Conservation (phyloP, 495 filamentous ascomycete species). For the Podospora pseudocomata region DNA sequence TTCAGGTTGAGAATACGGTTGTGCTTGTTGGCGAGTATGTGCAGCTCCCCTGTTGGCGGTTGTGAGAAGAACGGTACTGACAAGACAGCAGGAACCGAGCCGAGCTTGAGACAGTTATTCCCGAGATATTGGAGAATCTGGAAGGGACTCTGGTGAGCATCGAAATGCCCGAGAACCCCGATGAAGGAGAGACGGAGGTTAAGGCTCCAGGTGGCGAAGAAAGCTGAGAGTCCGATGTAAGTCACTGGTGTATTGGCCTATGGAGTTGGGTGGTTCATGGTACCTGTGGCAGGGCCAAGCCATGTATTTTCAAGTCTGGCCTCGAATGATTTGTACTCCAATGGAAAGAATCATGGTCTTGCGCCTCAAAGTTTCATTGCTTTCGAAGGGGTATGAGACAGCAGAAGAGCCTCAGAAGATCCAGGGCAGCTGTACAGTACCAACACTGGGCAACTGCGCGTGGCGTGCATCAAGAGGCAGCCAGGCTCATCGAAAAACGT, state of each 20-base stretch:
- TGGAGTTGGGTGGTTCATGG: too few species aligned
- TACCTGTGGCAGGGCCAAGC: too few species aligned
- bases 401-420: too few species aligned
- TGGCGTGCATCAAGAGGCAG: background rate
- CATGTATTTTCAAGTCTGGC: too few species aligned
- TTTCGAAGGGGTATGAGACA: too few species aligned
- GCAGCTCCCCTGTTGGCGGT: background rate
- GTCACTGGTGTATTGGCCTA: too few species aligned
- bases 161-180: conserved; percentile 18
- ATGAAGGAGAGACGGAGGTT: conserved; percentile 10
- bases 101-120: conserved; percentile 49
- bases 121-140: conserved; percentile 48
- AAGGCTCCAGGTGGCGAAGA: background rate
- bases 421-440: background rate
- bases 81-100: conserved; percentile 38
- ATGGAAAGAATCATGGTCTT: too few species aligned
- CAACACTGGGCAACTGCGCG: background rate
- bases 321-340: too few species aligned
- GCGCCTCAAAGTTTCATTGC: too few species aligned
- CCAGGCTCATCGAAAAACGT: background rate
- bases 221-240: background rate
- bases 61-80: conserved; percentile 6
- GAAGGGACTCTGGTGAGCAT: conserved; percentile 39
- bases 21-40: conserved; percentile 73
- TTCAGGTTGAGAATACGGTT: conserved; percentile 82